Evolutionary conservation across 1,284 basidiomycete genomes (phyloP).

Genomic region (Psilocybe mexicana): DNA sequence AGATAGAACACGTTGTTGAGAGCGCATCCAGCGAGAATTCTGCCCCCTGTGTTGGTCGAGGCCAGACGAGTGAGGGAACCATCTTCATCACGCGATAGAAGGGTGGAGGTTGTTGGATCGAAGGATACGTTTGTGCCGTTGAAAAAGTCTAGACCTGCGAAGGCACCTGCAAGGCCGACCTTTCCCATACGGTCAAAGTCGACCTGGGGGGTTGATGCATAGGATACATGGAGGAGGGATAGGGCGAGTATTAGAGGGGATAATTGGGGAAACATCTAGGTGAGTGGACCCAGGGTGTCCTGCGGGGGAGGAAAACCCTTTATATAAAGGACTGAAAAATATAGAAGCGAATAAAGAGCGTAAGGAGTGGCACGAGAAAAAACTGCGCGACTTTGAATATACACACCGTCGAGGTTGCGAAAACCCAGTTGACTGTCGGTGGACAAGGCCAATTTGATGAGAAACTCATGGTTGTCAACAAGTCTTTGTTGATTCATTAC

Average conservation of each 20-base stretch:
- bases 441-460: conserved; percentile 11
- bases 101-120: conserved; percentile 67
- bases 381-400: conserved; percentile 14
- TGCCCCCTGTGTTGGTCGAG: conserved; percentile 71
- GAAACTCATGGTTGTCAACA: conserved; percentile 25
- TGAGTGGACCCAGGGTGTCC: conserved; percentile 20
- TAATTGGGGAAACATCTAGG: conserved; percentile 20
- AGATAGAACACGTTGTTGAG: conserved; percentile 69
- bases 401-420: conserved; percentile 21
- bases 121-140: conserved; percentile 58
- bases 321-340: conserved; percentile 11
- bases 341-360: conserved; percentile 16
- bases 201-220: conserved; percentile 73
- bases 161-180: conserved; percentile 85
- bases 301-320: conserved; percentile 15
- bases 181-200: conserved; percentile 91
- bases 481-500: conserved; percentile 14
- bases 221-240: conserved; percentile 37
- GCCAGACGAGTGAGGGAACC: conserved; percentile 66
- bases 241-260: conserved; percentile 31
- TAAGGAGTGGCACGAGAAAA: conserved; percentile 17
- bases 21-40: conserved; percentile 64
- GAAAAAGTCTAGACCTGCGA: conserved; percentile 82
- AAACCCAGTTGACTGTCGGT: conserved; percentile 5
- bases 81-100: conserved; percentile 64